A percentile compares a stretch with the other conserved stretches of the same genome.
These are phyloP conservation scores for Epicoccum sorghinum DNA, from an alignment of 2,329 filamentous ascomycete genomes.

Conservation along the genomic window DNA sequence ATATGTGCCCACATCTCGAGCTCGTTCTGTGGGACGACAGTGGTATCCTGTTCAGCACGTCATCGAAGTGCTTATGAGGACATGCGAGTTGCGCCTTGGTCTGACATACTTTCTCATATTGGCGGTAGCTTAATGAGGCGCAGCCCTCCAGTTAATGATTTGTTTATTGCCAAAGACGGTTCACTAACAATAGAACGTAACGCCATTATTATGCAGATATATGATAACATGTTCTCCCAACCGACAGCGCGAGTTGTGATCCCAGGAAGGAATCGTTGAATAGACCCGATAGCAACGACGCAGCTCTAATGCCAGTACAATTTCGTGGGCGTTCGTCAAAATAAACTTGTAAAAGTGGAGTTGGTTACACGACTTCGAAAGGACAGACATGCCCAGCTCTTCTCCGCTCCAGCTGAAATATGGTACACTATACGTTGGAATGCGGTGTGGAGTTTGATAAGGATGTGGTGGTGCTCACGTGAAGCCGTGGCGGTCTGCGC, in stretches of 20 bases:
- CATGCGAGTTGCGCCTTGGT: conserved; percentile 1
- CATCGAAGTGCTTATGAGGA: conserved; percentile 13
- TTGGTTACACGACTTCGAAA: neutral
- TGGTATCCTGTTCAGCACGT: conserved; percentile 15
- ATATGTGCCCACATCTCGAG: neutral
- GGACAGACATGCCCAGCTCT: neutral
- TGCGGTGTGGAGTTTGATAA: neutral
- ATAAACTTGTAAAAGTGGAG: conserved; percentile 4
- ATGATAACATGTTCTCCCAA: conserved; percentile 1
- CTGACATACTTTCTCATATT: conserved; percentile 3
- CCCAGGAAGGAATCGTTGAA: neutral
- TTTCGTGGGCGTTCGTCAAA: conserved; percentile 19
- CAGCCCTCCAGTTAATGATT: neutral
- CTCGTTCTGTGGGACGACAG: neutral
- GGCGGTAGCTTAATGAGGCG: conserved; percentile 4
- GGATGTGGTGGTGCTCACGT: neutral
- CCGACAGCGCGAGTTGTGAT: neutral
- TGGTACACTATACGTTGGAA: conserved; percentile 3
- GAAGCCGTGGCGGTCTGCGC: neutral
- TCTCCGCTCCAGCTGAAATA: neutral
- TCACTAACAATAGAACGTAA: conserved; percentile 1
- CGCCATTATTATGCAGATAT: conserved; percentile 9
- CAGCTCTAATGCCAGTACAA: conserved; percentile 17
- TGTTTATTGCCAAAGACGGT: neutral
- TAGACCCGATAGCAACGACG: neutral